A percentile compares a stretch with the other conserved stretches of the same genome.
phyloP scores from a whole-genome alignment of 2,329 filamentous ascomycete genomes.

The Colletotrichum sidae region DNA sequence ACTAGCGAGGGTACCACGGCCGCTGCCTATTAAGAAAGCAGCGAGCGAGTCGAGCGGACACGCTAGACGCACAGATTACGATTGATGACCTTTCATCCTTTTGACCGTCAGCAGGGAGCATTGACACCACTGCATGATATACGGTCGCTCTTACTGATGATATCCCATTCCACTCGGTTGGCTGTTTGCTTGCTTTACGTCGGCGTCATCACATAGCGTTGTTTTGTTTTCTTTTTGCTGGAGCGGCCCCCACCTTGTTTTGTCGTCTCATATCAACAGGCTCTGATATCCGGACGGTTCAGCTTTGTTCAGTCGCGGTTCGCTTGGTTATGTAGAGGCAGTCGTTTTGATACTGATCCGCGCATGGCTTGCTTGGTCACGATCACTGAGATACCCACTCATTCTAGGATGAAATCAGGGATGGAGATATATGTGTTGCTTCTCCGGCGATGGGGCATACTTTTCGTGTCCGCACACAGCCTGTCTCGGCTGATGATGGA shows the following conservation, averaged over 20 bases:
- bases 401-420: slow-evolving; percentile 21
- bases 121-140: slow-evolving; percentile 17
- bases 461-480: not conserved
- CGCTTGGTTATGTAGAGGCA: slow-evolving; percentile 11
- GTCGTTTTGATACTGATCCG: slow-evolving; percentile 17
- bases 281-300: slow-evolving; percentile 16
- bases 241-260: slow-evolving; percentile 1
- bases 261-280: slow-evolving; percentile 6
- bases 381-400: slow-evolving; percentile 35
- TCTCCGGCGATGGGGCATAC: slow-evolving; percentile 3
- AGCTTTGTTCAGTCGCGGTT: slow-evolving; percentile 1
- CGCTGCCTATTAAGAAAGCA: slow-evolving; percentile 49
- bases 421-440: slow-evolving; percentile 29
- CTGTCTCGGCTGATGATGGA: slow-evolving; percentile 1
- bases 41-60: not conserved
- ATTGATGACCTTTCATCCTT: slow-evolving; percentile 30
- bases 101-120: slow-evolving; percentile 21
- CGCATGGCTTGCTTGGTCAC: slow-evolving; percentile 28
- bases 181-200: slow-evolving; percentile 19
- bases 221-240: slow-evolving; percentile 7
- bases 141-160: slow-evolving; percentile 32
- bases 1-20: slow-evolving; percentile 58
- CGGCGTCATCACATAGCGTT: slow-evolving; percentile 36
- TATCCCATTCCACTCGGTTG: slow-evolving; percentile 28
- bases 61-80: slow-evolving; percentile 15